phyloP scores from a whole-genome alignment of 495 filamentous ascomycete species.

The Penicillium lividum region DNA sequence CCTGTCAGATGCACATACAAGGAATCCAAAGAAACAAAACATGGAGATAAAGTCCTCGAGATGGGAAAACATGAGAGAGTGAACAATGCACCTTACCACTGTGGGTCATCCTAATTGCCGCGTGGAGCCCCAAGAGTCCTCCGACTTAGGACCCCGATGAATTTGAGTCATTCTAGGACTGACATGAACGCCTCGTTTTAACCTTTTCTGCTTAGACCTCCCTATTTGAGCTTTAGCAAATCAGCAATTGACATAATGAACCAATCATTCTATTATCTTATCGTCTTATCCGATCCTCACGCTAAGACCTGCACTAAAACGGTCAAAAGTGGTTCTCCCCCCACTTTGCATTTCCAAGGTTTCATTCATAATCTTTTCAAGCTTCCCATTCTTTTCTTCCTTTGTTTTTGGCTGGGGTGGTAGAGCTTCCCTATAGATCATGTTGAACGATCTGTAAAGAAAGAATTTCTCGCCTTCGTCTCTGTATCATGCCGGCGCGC shows the following conservation, averaged over 20 bases:
- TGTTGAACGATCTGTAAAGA: constrained; percentile 11
- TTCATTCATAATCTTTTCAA: constrained; percentile 6
- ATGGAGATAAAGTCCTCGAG: too few species aligned
- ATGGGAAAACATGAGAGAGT: not conserved
- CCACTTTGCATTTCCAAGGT: constrained; percentile 7
- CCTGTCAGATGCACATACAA: not conserved
- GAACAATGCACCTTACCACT: not conserved
- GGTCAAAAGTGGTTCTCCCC: constrained; percentile 3
- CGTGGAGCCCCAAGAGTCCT: not conserved
- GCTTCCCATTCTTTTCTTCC: constrained; percentile 9
- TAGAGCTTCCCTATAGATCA: constrained; percentile 11
- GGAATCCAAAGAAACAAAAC: too few species aligned
- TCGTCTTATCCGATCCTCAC: not conserved
- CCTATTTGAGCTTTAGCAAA: constrained; percentile 4
- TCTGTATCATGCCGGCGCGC: constrained; percentile 23
- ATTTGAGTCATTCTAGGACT: not conserved
- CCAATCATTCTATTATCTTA: constrained; percentile 2
- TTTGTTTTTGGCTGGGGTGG: not conserved
- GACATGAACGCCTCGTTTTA: too few species aligned
- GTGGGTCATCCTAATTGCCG: not conserved
- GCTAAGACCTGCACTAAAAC: constrained; percentile 1
- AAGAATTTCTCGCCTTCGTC: constrained; percentile 1
- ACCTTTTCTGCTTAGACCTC: constrained; percentile 1
- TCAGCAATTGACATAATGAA: not conserved
- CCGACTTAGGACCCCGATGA: not conserved